Evolutionary conservation across 805 yeast genomes (phyloP).

Genomic region (Schwanniomyces pseudopolymorphus): DNA sequence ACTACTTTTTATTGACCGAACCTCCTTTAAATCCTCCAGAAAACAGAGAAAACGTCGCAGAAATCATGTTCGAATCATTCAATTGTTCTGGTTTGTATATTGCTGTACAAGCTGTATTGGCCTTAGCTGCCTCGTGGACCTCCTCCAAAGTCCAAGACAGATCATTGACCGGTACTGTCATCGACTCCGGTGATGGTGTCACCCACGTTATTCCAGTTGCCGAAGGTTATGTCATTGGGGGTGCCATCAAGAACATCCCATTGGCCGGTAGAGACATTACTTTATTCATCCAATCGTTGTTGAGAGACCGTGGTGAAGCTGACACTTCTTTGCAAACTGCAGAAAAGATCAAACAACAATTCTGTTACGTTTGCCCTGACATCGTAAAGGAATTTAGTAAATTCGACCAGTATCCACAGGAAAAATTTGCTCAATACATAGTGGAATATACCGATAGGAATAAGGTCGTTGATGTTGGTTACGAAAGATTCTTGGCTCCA

Average conservation of each 20-base stretch:
- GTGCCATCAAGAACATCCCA: constrained; percentile 96
- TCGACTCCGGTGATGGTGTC: constrained; percentile 98
- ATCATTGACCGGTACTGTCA: constrained; percentile 96
- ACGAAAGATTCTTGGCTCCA: constrained; percentile 98
- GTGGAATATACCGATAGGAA: constrained; percentile 77
- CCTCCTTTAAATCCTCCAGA: constrained; percentile 99
- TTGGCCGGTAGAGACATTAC: constrained; percentile 99
- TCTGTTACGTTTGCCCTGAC: constrained; percentile 96
- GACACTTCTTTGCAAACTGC: constrained; percentile 95
- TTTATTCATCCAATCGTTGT: constrained; percentile 82
- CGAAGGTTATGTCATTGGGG: constrained; percentile 97
- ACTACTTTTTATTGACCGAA: constrained; percentile 90
- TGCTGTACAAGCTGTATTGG: constrained; percentile 98
- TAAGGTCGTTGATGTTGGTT: constrained; percentile 86
- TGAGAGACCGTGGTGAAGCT: constrained; percentile 95
- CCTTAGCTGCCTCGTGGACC: constrained; percentile 99
- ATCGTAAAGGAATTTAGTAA: constrained; percentile 94
- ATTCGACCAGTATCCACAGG: constrained; percentile 86
- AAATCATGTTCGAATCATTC: constrained; percentile 97
- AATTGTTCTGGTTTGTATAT: constrained; percentile 98
- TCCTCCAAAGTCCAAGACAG: constrained; percentile 92
- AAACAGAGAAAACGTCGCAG: constrained; percentile 97
- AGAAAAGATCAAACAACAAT: constrained; percentile 93
- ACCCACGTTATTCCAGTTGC: constrained; percentile 99
- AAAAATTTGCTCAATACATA: constrained; percentile 87